Evolutionary conservation across 257 asterid species (phyloP), one percentile per base, ranked within the genome.

Genomic region (Capsicum pubescens): DNA sequence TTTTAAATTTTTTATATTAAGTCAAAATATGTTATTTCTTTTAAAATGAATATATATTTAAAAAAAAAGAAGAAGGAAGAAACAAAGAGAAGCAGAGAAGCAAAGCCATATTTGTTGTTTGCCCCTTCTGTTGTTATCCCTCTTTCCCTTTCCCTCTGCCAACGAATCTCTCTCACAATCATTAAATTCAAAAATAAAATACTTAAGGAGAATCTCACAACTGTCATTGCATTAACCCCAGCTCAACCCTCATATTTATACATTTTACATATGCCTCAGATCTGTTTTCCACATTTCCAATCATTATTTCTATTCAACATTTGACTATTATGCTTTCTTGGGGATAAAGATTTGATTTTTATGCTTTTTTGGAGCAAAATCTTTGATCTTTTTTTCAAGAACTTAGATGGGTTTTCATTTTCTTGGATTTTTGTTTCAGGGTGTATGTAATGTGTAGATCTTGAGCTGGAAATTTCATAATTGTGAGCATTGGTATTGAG

Each of bases 151-250:
- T 7, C 19, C 80, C 80, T 74, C 46, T 64, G 8, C 58, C 44
- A 80, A 70, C 79, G 78, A 56, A 13, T 46, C 70, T 76, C 83
- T 50, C 83, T 50, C 48, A 70, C 13, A 36, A 56, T 59, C 15
- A 26, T 56, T 6, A 39, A 57, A 32, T 84, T 68, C 79, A 52
- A 76, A 76, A 76, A 35, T 39, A 39, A 36, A 0, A 26, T 26
- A 26, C 32, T 32, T 14, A 76, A 19, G 21, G 21, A 87, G 44
- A 89, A 84, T 86, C 87, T 87, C 91, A 87, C 90, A 90, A 84
- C 93, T 89, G 91, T 92, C 93, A 82, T 83, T 81, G 61, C 67
- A 55, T 70, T 46, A 60, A 52, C 13, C 59, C 81, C 81, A 76
- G 63, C 81, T 52, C 81, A 76, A 76, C 81, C n/a, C 19, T 26